Evolutionary conservation across 441 rosid genomes (phyloP).

Genomic region (Gossypium laxum): DNA sequence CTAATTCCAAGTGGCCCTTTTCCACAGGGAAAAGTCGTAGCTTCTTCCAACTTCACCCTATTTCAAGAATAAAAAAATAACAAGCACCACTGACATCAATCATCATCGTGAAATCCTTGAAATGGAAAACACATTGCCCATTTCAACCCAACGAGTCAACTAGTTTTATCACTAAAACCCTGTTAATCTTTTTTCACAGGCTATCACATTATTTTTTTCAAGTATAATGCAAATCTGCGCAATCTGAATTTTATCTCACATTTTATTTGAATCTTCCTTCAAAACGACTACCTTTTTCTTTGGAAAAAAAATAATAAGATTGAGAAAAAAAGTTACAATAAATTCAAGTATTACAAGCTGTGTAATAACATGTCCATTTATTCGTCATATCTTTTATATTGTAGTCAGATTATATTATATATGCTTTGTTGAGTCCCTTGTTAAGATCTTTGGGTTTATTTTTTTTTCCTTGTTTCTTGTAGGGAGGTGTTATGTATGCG

Average conservation of each 20-base stretch:
- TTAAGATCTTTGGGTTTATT: no score
- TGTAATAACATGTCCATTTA: no score
- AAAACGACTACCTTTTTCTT: neutral
- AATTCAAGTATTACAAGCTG: no score
- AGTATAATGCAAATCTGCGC: no score
- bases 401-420: no score
- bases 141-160: neutral
- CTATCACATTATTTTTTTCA: neutral
- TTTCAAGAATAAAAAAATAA: neutral
- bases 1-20: neutral
- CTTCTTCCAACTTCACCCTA: neutral
- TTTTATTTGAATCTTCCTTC: neutral
- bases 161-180: neutral
- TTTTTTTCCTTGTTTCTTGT: no score
- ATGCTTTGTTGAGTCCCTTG: no score
- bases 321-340: no score
- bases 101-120: neutral
- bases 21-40: neutral
- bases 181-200: neutral
- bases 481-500: no score
- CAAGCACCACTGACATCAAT: neutral
- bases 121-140: conserved; percentile 10
- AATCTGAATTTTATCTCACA: neutral
- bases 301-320: no score
- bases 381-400: no score